These are phyloP conservation scores for Dichotomocladium elegans DNA, from an alignment of 371 early-diverging fungal species.

Conservation along the genomic window DNA sequence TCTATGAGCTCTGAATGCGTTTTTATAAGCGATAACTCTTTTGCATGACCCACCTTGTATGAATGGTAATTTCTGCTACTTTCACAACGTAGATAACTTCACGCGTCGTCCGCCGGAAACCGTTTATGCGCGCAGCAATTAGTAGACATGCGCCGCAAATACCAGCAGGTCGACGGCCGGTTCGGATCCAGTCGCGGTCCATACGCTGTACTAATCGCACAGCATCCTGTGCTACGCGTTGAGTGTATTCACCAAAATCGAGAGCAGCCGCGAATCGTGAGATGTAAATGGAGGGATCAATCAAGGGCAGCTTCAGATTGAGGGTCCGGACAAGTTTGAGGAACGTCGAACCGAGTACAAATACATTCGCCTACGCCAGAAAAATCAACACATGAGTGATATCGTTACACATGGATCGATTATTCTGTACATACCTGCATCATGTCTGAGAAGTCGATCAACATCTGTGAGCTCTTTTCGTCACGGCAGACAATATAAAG, in stretches of 20 bases:
- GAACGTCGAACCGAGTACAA: constrained; percentile 92
- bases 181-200: constrained; percentile 98
- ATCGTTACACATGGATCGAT: too few relatives aligned
- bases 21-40: not conserved
- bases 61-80: constrained; percentile 89
- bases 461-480: constrained; percentile 91
- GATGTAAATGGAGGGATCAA: constrained; percentile 97
- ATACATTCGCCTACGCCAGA: constrained; percentile 75
- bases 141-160: constrained; percentile 97
- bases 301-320: constrained; percentile 76
- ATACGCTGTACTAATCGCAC: constrained; percentile 90
- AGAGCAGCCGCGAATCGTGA: constrained; percentile 90
- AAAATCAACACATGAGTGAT: too few relatives aligned
- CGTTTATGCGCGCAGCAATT: constrained; percentile 95
- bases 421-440: constrained; percentile 57
- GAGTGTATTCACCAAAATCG: constrained; percentile 91
- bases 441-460: constrained; percentile 97
- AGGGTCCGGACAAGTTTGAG: constrained; percentile 78
- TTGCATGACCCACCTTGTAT: constrained; percentile 57
- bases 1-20: not conserved
- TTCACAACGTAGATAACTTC: constrained; percentile 95
- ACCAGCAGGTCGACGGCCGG: constrained; percentile 97
- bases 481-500: constrained; percentile 95
- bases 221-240: constrained; percentile 79
- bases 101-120: constrained; percentile 77